These are phyloP conservation scores for Plasmodium billcollinsi DNA, from an alignment of 169 alveolate genomes.

Conservation along the genomic window DNA sequence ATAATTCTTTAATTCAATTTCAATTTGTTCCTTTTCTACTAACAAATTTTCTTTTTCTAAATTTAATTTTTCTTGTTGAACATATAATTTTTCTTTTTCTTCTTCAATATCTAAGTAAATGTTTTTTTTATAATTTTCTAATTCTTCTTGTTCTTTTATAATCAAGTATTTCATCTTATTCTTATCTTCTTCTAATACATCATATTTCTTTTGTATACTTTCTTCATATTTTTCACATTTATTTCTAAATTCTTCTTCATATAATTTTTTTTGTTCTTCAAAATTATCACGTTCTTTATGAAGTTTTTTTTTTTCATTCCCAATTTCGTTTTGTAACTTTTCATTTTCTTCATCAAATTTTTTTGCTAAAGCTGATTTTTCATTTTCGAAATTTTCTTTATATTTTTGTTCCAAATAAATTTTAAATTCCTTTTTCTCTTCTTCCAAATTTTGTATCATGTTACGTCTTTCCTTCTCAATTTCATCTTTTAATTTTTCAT, in stretches of 20 bases:
- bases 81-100: constrained; percentile 72
- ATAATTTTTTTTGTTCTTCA: constrained; percentile 64
- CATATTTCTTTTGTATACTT: constrained; percentile 60
- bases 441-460: constrained; percentile 49
- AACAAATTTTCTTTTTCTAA: constrained; percentile 70
- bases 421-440: constrained; percentile 50
- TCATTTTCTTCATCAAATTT: constrained; percentile 46
- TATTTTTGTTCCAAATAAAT: constrained; percentile 20
- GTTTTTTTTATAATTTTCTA: constrained; percentile 52
- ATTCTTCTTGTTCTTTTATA: constrained; percentile 74
- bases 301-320: constrained; percentile 53
- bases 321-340: constrained; percentile 41
- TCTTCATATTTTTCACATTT: constrained; percentile 74
- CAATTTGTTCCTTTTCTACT: constrained; percentile 75
- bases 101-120: constrained; percentile 66
- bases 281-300: constrained; percentile 53
- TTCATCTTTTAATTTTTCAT: constrained; percentile 32
- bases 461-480: constrained; percentile 47
- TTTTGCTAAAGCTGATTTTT: constrained; percentile 29
- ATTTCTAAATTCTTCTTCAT: constrained; percentile 63
- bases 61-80: constrained; percentile 60
- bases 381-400: constrained; percentile 66
- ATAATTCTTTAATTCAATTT: constrained; percentile 72
- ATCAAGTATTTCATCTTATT: constrained; percentile 66
- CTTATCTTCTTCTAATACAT: constrained; percentile 45